These are phyloP conservation scores for Manihot esculenta DNA, from an alignment of 441 rosid species.

Conservation along the genomic window DNA sequence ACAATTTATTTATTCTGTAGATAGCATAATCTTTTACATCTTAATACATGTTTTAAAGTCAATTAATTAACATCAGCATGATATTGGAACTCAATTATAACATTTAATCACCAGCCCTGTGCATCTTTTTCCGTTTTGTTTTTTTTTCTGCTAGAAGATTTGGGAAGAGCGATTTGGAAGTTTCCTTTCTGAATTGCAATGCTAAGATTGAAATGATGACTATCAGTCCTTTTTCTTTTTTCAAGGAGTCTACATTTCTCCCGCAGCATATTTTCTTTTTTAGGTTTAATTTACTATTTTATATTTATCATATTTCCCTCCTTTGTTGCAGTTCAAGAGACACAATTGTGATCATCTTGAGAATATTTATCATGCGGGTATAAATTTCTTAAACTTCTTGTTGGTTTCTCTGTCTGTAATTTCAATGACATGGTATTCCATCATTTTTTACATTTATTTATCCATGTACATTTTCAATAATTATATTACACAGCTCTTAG, in stretches of 20 bases:
- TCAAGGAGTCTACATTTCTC: background rate
- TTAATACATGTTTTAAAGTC: too few relatives aligned
- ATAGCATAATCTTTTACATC: too few relatives aligned
- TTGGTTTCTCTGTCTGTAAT: background rate
- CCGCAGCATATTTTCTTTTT: background rate
- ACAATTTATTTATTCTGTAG: too few relatives aligned
- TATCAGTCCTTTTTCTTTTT: too few relatives aligned
- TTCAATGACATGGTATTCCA: too few relatives aligned
- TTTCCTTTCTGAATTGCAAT: background rate
- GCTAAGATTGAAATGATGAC: background rate
- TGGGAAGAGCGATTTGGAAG: background rate
- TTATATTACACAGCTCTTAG: too few relatives aligned
- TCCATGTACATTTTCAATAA: too few relatives aligned
- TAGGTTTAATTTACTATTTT: background rate
- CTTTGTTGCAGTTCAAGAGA: conserved; percentile 79
- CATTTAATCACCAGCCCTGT: too few relatives aligned
- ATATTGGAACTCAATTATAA: too few relatives aligned
- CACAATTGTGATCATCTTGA: conserved; percentile 77
- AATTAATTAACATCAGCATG: too few relatives aligned
- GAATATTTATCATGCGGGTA: conserved; percentile 80
- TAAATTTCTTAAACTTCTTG: conserved; percentile 19
- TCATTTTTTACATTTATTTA: too few relatives aligned
- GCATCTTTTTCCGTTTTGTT: too few relatives aligned
- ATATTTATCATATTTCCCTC: background rate
- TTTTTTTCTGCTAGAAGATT: background rate